Evolutionary conservation across 306 rosid species (phyloP), one percentile per base, ranked within the genome.

Genomic region (Betula pendula): DNA sequence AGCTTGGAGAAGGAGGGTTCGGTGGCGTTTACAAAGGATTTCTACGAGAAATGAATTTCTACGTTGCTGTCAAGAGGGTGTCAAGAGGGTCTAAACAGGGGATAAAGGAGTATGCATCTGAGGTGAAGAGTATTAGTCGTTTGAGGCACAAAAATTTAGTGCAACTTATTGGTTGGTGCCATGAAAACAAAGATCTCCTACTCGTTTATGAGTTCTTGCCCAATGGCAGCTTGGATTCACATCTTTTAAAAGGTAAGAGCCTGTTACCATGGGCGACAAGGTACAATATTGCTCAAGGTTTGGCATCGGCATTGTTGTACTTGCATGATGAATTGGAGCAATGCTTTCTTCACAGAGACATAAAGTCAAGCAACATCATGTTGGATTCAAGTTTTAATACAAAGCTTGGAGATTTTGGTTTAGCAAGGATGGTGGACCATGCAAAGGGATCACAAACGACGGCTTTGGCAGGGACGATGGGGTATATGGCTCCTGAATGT

Each of bases 401-500:
- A 9, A 53, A 53, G 11, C 60, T 53, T 53, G 60, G 29, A 5
- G 60, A 53, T 53, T 53, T 53, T 3, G 60, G 29, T 1, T n/a
- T 53, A 20, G 60, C 14, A 2, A 53, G 60, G 11, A 9, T 53
- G 22, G 60, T 53, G 29, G 27, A 53, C 10, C 60, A 20, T 20
- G 60, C 12, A 3, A 53, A 20, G 12, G 60, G 13, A n/a, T 53
- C 29, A 53, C 24, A 2, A 20, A 53, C 27, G 0, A 83, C 86
- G 0, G 22, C 10, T 8, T 16, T 70, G 19, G 83, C 75, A 2
- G 78, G 86, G 11, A 79, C 83, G 0, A 14, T 71, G 68, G 83
- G 86, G 22, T 83, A 79, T 49, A 1, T 83, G 58, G 86, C 86
- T 8, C 83, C 72, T 1, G 81, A 83, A 20, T 83, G 71, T 55